Evolutionary conservation across 331 rosid genomes (phyloP).

Genomic region (Pyrus hybrid): DNA sequence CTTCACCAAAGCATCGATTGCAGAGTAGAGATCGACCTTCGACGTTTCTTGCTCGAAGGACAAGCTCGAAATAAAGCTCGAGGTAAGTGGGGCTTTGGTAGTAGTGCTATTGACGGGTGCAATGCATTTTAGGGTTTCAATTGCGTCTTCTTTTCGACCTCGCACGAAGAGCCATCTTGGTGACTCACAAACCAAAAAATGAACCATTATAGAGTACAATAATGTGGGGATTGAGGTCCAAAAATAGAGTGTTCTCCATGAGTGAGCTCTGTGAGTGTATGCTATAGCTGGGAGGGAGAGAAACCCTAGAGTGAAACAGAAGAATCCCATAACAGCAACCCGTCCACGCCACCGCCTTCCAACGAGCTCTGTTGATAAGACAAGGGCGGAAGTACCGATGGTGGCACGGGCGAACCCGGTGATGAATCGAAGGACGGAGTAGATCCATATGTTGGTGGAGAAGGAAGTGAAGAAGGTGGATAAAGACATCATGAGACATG

Average conservation of each 20-base stretch:
- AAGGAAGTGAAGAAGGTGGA: slow-evolving; percentile 29
- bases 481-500: slow-evolving; percentile 39
- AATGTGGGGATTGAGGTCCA: slow-evolving; percentile 52
- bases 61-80: slow-evolving; percentile 18
- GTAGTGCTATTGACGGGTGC: slow-evolving; percentile 3
- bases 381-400: slow-evolving; percentile 49
- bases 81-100: not conserved
- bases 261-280: slow-evolving; percentile 12
- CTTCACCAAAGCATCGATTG: slow-evolving; percentile 24
- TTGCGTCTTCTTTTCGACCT: slow-evolving; percentile 55
- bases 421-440: slow-evolving; percentile 31
- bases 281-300: slow-evolving; percentile 54
- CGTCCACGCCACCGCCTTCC: slow-evolving; percentile 44
- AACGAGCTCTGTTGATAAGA: slow-evolving; percentile 50
- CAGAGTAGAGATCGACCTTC: slow-evolving; percentile 28
- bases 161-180: slow-evolving; percentile 64
- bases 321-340: slow-evolving; percentile 38
- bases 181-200: slow-evolving; percentile 38
- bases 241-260: slow-evolving; percentile 52
- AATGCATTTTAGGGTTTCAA: slow-evolving; percentile 20
- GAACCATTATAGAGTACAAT: slow-evolving; percentile 24
- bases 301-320: slow-evolving; percentile 55
- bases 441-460: slow-evolving; percentile 45
- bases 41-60: slow-evolving; percentile 17
- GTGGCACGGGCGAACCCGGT: slow-evolving; percentile 10